Evolutionary conservation across 345 rosid genomes (phyloP).

Genomic region (Sonneratia alba): DNA sequence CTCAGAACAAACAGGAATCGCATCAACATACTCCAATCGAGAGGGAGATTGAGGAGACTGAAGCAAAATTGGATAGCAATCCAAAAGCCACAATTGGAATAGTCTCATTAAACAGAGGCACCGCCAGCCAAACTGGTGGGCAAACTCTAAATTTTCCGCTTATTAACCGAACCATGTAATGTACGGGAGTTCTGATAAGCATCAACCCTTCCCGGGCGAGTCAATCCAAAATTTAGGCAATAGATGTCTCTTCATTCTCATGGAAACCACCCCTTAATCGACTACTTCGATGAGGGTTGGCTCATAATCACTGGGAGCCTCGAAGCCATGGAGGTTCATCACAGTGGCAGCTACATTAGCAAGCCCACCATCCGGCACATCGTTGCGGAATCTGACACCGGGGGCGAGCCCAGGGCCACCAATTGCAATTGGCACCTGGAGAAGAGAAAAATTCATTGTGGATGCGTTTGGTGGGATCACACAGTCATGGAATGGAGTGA

Average conservation of each 20-base stretch:
- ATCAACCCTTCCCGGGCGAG: background rate
- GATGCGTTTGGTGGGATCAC: no score
- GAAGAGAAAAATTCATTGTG: no score
- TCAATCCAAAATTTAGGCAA: background rate
- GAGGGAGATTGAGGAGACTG: background rate
- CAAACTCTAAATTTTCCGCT: background rate
- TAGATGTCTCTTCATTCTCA: background rate
- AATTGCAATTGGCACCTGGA: slow-evolving; percentile 86
- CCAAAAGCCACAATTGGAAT: background rate
- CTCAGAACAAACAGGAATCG: no score
- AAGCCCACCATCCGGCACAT: slow-evolving; percentile 57
- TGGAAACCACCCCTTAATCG: slow-evolving; percentile 15
- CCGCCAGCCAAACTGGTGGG: background rate
- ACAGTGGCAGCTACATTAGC: slow-evolving; percentile 97
- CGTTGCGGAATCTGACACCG: slow-evolving; percentile 62
- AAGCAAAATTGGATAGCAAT: background rate
- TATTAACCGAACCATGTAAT: background rate
- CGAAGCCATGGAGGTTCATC: slow-evolving; percentile 84
- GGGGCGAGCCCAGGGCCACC: slow-evolving; percentile 78
- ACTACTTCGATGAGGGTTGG: slow-evolving; percentile 70
- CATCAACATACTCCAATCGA: background rate
- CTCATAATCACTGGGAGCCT: slow-evolving; percentile 80
- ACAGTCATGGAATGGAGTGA: no score
- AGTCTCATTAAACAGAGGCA: background rate
- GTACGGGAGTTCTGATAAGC: background rate